Evolutionary conservation across 148 eudicot genomes (phyloP).

Genomic region (Linanthus parryae): DNA sequence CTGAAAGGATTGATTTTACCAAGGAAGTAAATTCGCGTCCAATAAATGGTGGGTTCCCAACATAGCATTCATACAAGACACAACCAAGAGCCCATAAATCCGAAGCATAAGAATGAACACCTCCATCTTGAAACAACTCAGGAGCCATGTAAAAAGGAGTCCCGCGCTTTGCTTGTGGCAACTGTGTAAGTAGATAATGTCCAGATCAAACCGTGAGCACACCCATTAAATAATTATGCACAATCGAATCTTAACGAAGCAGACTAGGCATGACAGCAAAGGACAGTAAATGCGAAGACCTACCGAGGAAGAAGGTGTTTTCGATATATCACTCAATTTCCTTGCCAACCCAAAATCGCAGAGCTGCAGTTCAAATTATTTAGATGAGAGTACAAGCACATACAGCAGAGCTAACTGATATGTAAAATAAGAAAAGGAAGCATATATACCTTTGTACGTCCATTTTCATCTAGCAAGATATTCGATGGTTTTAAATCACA

Average conservation of each 20-base stretch:
- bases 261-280: background rate
- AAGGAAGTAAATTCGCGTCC: conserved; percentile 82
- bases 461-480: conserved; percentile 90
- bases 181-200: conserved; percentile 29
- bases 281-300: conserved; percentile 13
- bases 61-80: conserved; percentile 86
- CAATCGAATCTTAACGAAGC: background rate
- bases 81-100: conserved; percentile 99
- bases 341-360: conserved; percentile 96
- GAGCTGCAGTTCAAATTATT: conserved; percentile 40
- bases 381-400: conserved; percentile 6
- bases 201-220: background rate
- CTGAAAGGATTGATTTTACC: conserved; percentile 80
- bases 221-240: conserved; percentile 9
- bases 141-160: conserved; percentile 99
- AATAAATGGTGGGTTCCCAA: conserved; percentile 86
- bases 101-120: conserved; percentile 95
- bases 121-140: conserved; percentile 96
- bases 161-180: conserved; percentile 96
- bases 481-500: conserved; percentile 97
- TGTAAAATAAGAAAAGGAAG: background rate
- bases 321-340: conserved; percentile 75
- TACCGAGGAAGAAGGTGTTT: conserved; percentile 67
- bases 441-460: conserved; percentile 61
- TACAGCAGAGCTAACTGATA: background rate